Conservation (phyloP, 139 green algal genomes). For the Chara braunii region DNA sequence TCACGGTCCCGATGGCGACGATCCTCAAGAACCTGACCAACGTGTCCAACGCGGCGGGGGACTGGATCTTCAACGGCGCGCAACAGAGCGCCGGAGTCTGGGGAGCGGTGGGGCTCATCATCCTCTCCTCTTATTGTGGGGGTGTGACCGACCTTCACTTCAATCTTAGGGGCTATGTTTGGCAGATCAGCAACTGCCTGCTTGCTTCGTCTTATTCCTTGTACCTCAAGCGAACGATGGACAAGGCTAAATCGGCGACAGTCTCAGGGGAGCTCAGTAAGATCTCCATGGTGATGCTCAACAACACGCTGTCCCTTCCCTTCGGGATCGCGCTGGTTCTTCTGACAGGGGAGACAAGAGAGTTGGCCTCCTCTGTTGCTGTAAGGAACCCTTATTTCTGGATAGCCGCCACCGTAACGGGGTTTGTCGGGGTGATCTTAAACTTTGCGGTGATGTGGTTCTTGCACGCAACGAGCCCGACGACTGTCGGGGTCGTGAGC, state of each 20-base stretch:
- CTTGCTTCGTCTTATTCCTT: slow-evolving; percentile 59
- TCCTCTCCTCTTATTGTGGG: slow-evolving; percentile 62
- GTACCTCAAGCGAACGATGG: slow-evolving; percentile 71
- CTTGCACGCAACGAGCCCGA: slow-evolving; percentile 81
- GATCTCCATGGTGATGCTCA: slow-evolving; percentile 70
- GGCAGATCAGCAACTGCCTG: slow-evolving; percentile 76
- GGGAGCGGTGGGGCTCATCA: slow-evolving; percentile 17
- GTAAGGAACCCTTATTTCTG: slow-evolving; percentile 15
- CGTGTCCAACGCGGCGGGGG: slow-evolving; percentile 17
- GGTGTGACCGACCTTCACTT: slow-evolving; percentile 78
- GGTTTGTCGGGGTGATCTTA: slow-evolving; percentile 59
- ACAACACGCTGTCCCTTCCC: slow-evolving; percentile 84
- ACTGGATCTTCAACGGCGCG: no score
- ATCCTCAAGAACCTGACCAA: slow-evolving; percentile 85
- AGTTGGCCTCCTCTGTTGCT: no score
- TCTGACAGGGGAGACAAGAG: no score
- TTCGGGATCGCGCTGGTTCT: slow-evolving; percentile 58
- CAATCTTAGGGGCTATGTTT: slow-evolving; percentile 67
- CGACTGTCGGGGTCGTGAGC: slow-evolving; percentile 78
- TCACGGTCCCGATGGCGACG: slow-evolving; percentile 67
- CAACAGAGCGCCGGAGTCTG: not conserved
- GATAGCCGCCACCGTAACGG: slow-evolving; percentile 16
- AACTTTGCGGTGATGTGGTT: slow-evolving; percentile 85
- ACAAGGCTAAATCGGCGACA: slow-evolving; percentile 49
- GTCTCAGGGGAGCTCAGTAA: slow-evolving; percentile 25